These are phyloP conservation scores for Cairneyella variabilis DNA, from an alignment of 495 filamentous ascomycete genomes.

Conservation along the genomic window DNA sequence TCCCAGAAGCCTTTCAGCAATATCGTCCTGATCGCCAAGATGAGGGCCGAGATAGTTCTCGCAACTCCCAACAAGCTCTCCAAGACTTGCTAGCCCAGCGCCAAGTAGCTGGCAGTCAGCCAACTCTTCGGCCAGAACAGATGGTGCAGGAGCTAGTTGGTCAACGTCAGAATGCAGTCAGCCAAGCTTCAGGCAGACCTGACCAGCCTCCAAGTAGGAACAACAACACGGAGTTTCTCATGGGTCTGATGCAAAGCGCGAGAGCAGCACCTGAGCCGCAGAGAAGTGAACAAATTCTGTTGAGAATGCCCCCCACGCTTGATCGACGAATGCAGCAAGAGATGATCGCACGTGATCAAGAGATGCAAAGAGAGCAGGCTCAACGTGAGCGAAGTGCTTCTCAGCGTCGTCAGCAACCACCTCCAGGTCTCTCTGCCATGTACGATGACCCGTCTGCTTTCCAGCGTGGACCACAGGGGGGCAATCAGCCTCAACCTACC, in stretches of 20 bases:
- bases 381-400: conserved; percentile 35
- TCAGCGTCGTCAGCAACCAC: conserved; percentile 33
- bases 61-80: conserved; percentile 28
- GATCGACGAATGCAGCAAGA: conserved; percentile 27
- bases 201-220: conserved; percentile 36
- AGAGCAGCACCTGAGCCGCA: conserved; percentile 37
- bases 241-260: conserved; percentile 49
- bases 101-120: conserved; percentile 34
- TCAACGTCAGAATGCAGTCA: conserved; percentile 42
- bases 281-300: conserved; percentile 21
- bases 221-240: conserved; percentile 50
- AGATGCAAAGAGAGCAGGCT: conserved; percentile 37
- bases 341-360: conserved; percentile 29
- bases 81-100: conserved; percentile 44
- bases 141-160: conserved; percentile 50
- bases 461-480: conserved; percentile 28
- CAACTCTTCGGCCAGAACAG: conserved; percentile 44
- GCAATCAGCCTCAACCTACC: conserved; percentile 42
- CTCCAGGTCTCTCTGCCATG: too few species aligned
- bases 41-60: conserved; percentile 19
- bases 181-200: conserved; percentile 36
- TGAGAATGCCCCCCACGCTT: conserved; percentile 19
- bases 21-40: conserved; percentile 25
- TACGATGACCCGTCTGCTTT: conserved; percentile 22
- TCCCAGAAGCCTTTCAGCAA: conserved; percentile 21